phyloP scores from a whole-genome alignment of 345 rosid species.

The Punica granatum region DNA sequence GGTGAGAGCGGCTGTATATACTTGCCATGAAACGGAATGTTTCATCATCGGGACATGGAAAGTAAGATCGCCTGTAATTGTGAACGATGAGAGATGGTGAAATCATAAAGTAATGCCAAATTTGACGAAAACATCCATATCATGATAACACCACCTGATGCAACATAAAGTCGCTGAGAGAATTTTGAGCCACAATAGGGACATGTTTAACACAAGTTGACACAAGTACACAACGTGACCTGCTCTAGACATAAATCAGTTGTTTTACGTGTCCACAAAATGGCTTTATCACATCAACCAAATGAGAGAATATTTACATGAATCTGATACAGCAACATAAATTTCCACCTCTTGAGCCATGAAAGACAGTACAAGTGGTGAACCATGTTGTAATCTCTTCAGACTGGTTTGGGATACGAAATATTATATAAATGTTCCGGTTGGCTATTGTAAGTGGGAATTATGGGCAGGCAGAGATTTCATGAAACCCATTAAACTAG shows the following conservation, averaged over 20 bases:
- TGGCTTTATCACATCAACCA: not conserved
- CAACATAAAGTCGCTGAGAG: not conserved
- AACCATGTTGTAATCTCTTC: not conserved
- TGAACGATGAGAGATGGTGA: not conserved
- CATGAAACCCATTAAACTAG: not conserved
- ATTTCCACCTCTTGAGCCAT: not conserved
- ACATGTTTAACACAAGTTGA: not conserved
- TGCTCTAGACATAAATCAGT: not conserved
- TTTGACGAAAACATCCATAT: not conserved
- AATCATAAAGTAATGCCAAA: not conserved
- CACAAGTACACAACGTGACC: not conserved
- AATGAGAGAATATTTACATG: not conserved
- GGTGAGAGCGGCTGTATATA: conserved; percentile 69
- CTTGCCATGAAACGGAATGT: conserved; percentile 75
- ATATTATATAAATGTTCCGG: not conserved
- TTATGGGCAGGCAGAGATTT: not conserved
- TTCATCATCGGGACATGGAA: conserved; percentile 84
- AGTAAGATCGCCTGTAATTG: conserved; percentile 68
- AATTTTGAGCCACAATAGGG: not conserved
- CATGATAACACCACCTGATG: not conserved
- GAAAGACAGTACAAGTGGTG: not conserved
- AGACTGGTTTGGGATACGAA: not conserved
- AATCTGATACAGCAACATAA: not conserved
- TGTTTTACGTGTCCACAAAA: not conserved
- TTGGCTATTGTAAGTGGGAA: not conserved